These are phyloP conservation scores for Coemansia sp. DNA, from an alignment of 192 early-diverging fungal species.

Conservation along the genomic window DNA sequence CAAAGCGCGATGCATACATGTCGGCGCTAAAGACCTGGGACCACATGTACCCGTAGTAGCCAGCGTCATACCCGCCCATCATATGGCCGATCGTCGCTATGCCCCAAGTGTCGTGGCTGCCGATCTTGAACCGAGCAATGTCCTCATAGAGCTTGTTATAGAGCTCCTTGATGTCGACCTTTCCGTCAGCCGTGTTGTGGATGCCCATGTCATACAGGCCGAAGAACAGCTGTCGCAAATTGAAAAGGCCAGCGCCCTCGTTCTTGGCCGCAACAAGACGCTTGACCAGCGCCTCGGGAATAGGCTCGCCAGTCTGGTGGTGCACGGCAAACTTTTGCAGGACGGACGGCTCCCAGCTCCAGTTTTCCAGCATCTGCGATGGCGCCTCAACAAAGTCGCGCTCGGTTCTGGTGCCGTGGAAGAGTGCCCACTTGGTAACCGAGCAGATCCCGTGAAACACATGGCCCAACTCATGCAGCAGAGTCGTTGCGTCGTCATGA, in stretches of 20 bases:
- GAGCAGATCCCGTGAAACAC: slow-evolving; percentile 70
- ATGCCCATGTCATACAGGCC: slow-evolving; percentile 77
- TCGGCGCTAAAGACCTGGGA: slow-evolving; percentile 83
- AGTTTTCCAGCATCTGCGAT: slow-evolving; percentile 90
- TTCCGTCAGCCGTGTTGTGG: slow-evolving; percentile 62
- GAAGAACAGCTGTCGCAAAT: slow-evolving; percentile 79
- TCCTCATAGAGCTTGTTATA: slow-evolving; percentile 55
- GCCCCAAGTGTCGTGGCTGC: slow-evolving; percentile 72
- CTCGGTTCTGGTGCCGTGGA: slow-evolving; percentile 79
- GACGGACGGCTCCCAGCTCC: slow-evolving; percentile 68
- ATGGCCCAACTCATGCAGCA: slow-evolving; percentile 87
- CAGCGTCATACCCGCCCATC: slow-evolving; percentile 78
- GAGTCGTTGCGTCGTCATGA: slow-evolving; percentile 80
- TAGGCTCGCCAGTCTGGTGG: slow-evolving; percentile 69
- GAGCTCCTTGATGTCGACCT: slow-evolving; percentile 44
- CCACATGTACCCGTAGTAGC: slow-evolving; percentile 82
- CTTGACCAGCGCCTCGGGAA: slow-evolving; percentile 72
- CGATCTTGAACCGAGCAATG: slow-evolving; percentile 43
- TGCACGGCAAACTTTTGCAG: slow-evolving; percentile 66
- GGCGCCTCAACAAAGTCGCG: slow-evolving; percentile 91
- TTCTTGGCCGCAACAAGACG: slow-evolving; percentile 73
- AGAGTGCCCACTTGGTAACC: slow-evolving; percentile 70
- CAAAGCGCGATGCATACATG: slow-evolving; percentile 77
- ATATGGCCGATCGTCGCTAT: slow-evolving; percentile 69
- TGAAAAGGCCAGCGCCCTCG: slow-evolving; percentile 71